Evolutionary conservation across 1,284 basidiomycete genomes (phyloP).

Genomic region (Tylopilus sp.): DNA sequence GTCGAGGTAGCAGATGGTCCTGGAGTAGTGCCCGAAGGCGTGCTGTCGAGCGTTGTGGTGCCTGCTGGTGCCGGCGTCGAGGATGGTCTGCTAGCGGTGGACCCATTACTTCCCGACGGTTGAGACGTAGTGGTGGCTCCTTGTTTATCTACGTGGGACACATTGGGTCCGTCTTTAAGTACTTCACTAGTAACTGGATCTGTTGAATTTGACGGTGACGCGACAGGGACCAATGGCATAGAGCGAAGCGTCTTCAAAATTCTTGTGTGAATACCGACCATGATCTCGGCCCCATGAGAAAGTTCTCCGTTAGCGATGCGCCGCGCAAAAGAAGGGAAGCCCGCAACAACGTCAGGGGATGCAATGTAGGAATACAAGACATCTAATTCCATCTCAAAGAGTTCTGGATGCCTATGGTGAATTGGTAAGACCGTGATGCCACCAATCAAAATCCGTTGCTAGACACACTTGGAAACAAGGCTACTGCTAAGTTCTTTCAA

Average conservation of each 20-base stretch:
- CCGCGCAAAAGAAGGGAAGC: constrained; percentile 21
- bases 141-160: not conserved
- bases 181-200: not conserved
- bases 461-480: constrained; percentile 31
- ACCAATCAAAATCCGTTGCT: too few species aligned
- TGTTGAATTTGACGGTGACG: not conserved
- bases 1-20: not conserved
- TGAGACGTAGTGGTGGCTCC: not conserved
- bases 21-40: not conserved
- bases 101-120: not conserved
- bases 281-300: constrained; percentile 35
- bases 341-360: constrained; percentile 23
- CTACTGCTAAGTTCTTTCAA: constrained; percentile 32
- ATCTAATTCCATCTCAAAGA: constrained; percentile 40
- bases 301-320: constrained; percentile 34
- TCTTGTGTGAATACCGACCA: constrained; percentile 36
- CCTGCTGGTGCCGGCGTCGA: not conserved
- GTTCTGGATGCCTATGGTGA: constrained; percentile 22
- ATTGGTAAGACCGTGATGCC: not conserved
- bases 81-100: not conserved
- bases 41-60: too few species aligned
- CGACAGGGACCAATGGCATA: not conserved
- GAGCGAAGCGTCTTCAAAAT: constrained; percentile 22
- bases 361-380: constrained; percentile 32
- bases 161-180: not conserved